Conservation (phyloP, 2,329 filamentous ascomycete species). For the Calonectria multiphialidica region DNA sequence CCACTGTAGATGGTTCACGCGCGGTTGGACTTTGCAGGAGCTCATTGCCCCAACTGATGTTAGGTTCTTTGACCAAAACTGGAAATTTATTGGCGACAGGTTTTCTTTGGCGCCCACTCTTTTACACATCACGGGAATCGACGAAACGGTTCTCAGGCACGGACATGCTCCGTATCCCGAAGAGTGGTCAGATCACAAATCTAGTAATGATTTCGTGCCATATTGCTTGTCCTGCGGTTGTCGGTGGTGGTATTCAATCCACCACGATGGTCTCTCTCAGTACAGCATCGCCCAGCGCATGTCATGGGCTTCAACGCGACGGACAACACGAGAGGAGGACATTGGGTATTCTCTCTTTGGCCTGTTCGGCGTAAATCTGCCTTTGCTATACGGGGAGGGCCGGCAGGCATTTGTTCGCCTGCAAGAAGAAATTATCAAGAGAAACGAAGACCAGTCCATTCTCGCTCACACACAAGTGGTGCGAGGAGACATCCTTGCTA, state of each 20-base stretch:
- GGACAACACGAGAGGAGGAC: conserved; percentile 33
- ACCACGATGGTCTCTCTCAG: conserved; percentile 17
- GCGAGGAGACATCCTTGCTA: conserved; percentile 9
- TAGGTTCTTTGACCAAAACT: conserved; percentile 45
- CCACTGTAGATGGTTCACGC: conserved; percentile 44
- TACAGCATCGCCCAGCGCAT: conserved; percentile 19
- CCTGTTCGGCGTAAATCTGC: conserved; percentile 35
- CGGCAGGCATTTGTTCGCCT: conserved; percentile 30
- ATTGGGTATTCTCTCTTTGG: conserved; percentile 36
- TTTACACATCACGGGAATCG: conserved; percentile 35
- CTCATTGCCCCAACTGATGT: conserved; percentile 62
- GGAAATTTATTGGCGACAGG: conserved; percentile 41
- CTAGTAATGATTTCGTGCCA: conserved; percentile 9
- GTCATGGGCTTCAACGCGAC: conserved; percentile 17
- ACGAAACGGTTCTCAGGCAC: conserved; percentile 7
- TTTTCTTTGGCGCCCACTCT: conserved; percentile 25
- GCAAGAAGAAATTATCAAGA: conserved; percentile 36
- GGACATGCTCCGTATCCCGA: conserved; percentile 11
- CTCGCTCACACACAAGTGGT: conserved; percentile 21
- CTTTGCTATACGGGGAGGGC: conserved; percentile 38
- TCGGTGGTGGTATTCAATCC: conserved; percentile 10
- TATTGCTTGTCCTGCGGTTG: conserved; percentile 13
- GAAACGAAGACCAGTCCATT: conserved; percentile 26
- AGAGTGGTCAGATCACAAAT: conserved; percentile 4
- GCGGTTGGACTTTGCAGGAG: conserved; percentile 74